phyloP scores from a whole-genome alignment of 495 filamentous ascomycete genomes.

The Aspergillus sclerotioniger region DNA sequence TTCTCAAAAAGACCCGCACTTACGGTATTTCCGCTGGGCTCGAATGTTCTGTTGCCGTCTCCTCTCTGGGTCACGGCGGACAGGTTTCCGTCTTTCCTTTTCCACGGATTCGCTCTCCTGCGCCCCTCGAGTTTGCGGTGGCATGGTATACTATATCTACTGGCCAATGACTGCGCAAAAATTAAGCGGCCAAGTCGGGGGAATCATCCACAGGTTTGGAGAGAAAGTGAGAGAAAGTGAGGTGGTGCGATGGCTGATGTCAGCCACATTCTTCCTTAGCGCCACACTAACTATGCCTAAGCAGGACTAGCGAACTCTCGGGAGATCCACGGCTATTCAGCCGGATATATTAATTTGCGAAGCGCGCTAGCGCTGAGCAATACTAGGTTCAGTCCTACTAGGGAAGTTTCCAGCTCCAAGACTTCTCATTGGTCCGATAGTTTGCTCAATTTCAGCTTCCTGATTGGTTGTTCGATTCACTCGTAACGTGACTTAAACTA shows the following conservation, averaged over 20 bases:
- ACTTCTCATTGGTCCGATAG: too few relatives aligned
- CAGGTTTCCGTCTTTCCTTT: constrained; percentile 27
- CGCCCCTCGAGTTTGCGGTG: background rate
- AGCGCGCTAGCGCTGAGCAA: too few relatives aligned
- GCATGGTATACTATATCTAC: constrained; percentile 5
- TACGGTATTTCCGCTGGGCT: constrained; percentile 31
- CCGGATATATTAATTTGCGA: too few relatives aligned
- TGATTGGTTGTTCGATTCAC: too few relatives aligned
- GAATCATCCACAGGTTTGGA: background rate
- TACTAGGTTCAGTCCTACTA: too few relatives aligned
- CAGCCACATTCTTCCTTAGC: background rate
- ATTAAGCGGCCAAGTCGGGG: background rate
- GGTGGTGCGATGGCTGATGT: background rate
- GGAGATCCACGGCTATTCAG: too few relatives aligned
- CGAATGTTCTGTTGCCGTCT: constrained; percentile 31
- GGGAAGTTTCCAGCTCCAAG: too few relatives aligned
- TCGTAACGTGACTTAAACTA: too few relatives aligned
- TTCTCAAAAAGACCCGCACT: constrained; percentile 5
- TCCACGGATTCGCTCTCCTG: constrained; percentile 7
- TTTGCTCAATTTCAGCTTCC: too few relatives aligned
- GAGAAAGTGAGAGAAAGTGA: background rate
- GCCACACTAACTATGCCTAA: too few relatives aligned
- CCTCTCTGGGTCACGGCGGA: constrained; percentile 29
- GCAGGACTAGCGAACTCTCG: too few relatives aligned
- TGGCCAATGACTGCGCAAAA: background rate